phyloP scores from a whole-genome alignment of 1,284 basidiomycete genomes.

The Trametes polyzona region DNA sequence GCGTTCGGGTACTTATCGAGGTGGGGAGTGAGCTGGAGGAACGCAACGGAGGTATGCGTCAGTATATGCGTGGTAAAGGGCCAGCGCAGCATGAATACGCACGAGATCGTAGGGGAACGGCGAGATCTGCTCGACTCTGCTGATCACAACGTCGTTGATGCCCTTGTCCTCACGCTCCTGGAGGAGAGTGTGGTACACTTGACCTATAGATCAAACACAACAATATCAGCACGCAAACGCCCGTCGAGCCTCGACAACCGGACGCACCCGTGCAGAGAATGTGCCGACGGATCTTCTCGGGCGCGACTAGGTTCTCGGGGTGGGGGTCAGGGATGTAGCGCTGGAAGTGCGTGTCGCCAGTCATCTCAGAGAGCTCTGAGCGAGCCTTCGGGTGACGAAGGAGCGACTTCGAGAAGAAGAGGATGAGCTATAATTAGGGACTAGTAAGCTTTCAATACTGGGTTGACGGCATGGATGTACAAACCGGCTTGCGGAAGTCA shows the following conservation, averaged over 20 bases:
- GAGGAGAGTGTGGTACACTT: slow-evolving; percentile 91
- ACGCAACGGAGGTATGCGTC: slow-evolving; percentile 11
- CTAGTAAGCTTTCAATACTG: background rate
- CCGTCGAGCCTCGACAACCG: background rate
- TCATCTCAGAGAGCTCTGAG: slow-evolving; percentile 88
- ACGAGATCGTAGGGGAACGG: slow-evolving; percentile 96
- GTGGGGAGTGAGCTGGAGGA: slow-evolving; percentile 74
- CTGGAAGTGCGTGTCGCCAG: slow-evolving; percentile 89
- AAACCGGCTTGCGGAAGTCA: slow-evolving; percentile 93
- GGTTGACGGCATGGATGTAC: slow-evolving; percentile 26
- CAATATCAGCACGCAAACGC: background rate
- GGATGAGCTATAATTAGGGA: slow-evolving; percentile 61
- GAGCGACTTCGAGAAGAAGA: slow-evolving; percentile 97
- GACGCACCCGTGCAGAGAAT: slow-evolving; percentile 80
- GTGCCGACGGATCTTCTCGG: slow-evolving; percentile 90
- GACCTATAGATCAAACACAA: slow-evolving; percentile 54
- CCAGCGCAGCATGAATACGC: slow-evolving; percentile 25
- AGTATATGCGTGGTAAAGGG: background rate
- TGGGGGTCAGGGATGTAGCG: slow-evolving; percentile 90
- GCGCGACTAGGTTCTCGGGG: slow-evolving; percentile 69
- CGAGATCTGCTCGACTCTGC: slow-evolving; percentile 91
- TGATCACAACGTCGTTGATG: slow-evolving; percentile 93
- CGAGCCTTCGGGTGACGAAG: slow-evolving; percentile 93
- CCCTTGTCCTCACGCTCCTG: slow-evolving; percentile 89
- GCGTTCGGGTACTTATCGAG: slow-evolving; percentile 97